Conservation (phyloP, 306 rosid species). For the Lathyrus oleraceus region DNA sequence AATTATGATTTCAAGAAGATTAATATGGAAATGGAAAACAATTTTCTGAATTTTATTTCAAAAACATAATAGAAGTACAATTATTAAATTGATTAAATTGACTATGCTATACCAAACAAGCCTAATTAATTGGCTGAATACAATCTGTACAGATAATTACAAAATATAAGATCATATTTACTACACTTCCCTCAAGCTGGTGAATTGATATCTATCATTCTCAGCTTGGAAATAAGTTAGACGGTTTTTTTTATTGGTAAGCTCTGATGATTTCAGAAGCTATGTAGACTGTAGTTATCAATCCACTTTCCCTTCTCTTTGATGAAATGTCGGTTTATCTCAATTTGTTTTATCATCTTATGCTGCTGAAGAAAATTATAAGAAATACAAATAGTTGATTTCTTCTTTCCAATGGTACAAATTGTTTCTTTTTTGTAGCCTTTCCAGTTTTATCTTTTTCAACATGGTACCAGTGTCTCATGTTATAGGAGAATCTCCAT, state of each 20-base stretch:
- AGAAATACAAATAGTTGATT: too few relatives aligned
- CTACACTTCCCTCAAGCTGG: background rate
- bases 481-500: background rate
- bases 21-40: background rate
- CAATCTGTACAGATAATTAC: background rate
- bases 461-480: background rate
- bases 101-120: background rate
- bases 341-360: background rate
- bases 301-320: background rate
- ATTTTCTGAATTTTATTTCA: background rate
- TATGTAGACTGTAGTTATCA: background rate
- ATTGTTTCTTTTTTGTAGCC: too few relatives aligned
- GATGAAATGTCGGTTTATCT: background rate
- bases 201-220: background rate
- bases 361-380: too few relatives aligned
- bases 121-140: background rate
- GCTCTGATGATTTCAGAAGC: background rate
- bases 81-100: background rate
- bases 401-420: too few relatives aligned
- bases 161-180: background rate
- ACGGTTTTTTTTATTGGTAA: background rate
- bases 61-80: background rate
- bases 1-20: constrained; percentile 46
- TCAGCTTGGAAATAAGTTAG: background rate
- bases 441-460: background rate